These are phyloP conservation scores for Bacterosira constricta DNA, from an alignment of 108 stramenopile species.

Conservation along the genomic window DNA sequence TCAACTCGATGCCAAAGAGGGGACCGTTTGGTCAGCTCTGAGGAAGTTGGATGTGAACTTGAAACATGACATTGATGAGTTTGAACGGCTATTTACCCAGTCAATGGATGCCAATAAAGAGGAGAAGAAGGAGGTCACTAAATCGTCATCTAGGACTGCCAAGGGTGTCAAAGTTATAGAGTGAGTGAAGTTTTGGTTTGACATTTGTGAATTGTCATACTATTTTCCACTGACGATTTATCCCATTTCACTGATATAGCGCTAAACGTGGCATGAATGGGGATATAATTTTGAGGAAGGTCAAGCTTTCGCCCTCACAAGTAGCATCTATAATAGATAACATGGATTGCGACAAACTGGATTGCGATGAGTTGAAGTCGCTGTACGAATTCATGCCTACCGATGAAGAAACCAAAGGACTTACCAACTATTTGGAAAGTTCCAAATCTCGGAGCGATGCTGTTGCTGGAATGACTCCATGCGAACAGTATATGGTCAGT, in stretches of 20 bases:
- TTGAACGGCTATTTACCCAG: slow-evolving; percentile 84
- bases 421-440: slow-evolving; percentile 51
- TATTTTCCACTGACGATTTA: neutral
- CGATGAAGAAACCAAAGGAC: slow-evolving; percentile 56
- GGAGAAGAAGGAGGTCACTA: slow-evolving; percentile 44
- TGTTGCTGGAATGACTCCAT: slow-evolving; percentile 56
- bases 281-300: slow-evolving; percentile 75
- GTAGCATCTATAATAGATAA: slow-evolving; percentile 64
- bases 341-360: slow-evolving; percentile 63
- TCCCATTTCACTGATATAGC: neutral
- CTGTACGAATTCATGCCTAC: slow-evolving; percentile 78
- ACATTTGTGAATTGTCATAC: neutral
- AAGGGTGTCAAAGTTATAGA: slow-evolving; percentile 80
- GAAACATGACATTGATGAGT: slow-evolving; percentile 75
- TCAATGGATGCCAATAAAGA: slow-evolving; percentile 58
- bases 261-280: slow-evolving; percentile 87
- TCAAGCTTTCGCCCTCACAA: slow-evolving; percentile 61
- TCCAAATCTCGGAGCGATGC: slow-evolving; percentile 35
- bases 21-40: slow-evolving; percentile 74
- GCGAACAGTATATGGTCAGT: slow-evolving; percentile 78
- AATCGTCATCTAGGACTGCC: slow-evolving; percentile 41
- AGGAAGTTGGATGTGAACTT: slow-evolving; percentile 50
- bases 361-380: slow-evolving; percentile 62
- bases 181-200: slow-evolving; percentile 5
- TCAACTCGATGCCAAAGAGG: slow-evolving; percentile 65